Evolutionary conservation across 2,329 filamentous ascomycete genomes (phyloP).

Genomic region (Mycosphaerella sp.): DNA sequence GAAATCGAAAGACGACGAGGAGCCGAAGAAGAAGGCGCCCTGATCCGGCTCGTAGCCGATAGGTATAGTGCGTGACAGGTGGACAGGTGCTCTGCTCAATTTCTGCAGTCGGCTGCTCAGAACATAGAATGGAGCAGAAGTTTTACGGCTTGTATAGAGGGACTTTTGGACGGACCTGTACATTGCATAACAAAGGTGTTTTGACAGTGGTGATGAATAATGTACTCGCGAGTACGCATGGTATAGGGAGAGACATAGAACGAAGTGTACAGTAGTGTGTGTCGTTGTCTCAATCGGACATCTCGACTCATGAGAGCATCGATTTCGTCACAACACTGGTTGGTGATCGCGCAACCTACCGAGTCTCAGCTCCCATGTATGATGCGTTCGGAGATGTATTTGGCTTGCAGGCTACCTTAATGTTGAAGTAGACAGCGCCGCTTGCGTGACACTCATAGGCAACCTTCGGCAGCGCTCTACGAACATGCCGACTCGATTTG

Average conservation of each 20-base stretch:
- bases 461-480: too few relatives aligned
- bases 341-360: too few relatives aligned
- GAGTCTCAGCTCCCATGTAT: too few relatives aligned
- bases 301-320: constrained; percentile 10
- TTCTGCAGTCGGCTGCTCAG: too few relatives aligned
- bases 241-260: background rate
- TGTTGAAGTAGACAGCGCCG: too few relatives aligned
- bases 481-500: background rate
- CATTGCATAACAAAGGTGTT: constrained; percentile 5
- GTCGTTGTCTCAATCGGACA: constrained; percentile 17
- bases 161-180: background rate
- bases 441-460: too few relatives aligned
- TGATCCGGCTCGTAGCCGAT: constrained; percentile 29
- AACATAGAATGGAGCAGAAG: background rate
- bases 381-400: too few relatives aligned
- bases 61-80: background rate
- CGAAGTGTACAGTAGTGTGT: constrained; percentile 12
- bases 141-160: background rate
- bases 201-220: background rate
- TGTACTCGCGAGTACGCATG: background rate
- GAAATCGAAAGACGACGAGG: constrained; percentile 24
- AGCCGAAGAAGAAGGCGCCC: constrained; percentile 35
- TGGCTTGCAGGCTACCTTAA: too few relatives aligned
- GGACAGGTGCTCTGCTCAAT: background rate
- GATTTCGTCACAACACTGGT: too few relatives aligned